A percentile compares a stretch with the other conserved stretches of the same genome.
Evolutionary conservation across 2,329 filamentous ascomycete species (phyloP).

Genomic region (Lasiodiplodia gonubiensis): DNA sequence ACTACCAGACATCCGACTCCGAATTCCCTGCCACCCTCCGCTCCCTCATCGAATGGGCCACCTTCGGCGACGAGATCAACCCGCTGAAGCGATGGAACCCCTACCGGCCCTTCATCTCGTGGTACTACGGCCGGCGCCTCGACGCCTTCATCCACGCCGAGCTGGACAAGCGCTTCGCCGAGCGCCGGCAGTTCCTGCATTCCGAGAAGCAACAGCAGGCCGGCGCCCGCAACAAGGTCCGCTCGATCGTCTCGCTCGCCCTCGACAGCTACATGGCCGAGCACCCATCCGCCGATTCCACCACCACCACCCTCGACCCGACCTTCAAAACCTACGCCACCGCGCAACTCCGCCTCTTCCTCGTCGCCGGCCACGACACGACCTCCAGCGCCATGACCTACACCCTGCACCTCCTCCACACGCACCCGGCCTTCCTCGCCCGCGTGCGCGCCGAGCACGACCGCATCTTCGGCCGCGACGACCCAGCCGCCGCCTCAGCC

Average conservation of each 20-base stretch:
- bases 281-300: background rate
- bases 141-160: background rate
- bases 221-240: too few relatives aligned
- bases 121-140: background rate
- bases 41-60: too few relatives aligned
- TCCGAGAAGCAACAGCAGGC: too few relatives aligned
- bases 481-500: slow-evolving; percentile 24
- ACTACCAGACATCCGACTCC: too few relatives aligned
- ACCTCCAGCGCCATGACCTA: slow-evolving; percentile 40
- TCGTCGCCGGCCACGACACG: slow-evolving; percentile 47
- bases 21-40: too few relatives aligned
- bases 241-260: slow-evolving; percentile 1
- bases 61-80: too few relatives aligned
- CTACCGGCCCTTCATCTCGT: background rate
- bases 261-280: slow-evolving; percentile 6
- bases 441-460: slow-evolving; percentile 40
- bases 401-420: slow-evolving; percentile 38
- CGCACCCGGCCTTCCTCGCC: slow-evolving; percentile 35
- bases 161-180: background rate
- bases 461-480: slow-evolving; percentile 37
- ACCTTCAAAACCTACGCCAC: too few relatives aligned
- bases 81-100: background rate
- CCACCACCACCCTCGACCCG: background rate
- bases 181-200: background rate
- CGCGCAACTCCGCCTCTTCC: slow-evolving; percentile 30